Conservation (phyloP, 1,139 yeast species). For the Geotrichum phurueaensis region DNA sequence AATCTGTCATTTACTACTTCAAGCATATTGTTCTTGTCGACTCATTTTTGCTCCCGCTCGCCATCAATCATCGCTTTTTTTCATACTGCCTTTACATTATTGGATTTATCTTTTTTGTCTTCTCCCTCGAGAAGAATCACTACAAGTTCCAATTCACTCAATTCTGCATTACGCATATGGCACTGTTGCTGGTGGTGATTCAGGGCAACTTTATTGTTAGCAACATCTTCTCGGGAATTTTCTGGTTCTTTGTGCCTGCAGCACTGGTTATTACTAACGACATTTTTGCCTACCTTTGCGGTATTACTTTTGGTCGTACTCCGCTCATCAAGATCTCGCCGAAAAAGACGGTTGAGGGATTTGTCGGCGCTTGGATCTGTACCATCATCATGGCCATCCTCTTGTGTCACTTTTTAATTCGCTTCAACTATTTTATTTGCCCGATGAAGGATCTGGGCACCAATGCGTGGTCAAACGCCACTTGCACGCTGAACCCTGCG, state of each 20-base stretch:
- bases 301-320: slow-evolving; percentile 91
- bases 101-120: slow-evolving; percentile 87
- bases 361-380: slow-evolving; percentile 95
- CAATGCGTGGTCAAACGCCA: slow-evolving; percentile 54
- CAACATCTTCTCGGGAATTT: slow-evolving; percentile 81
- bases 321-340: slow-evolving; percentile 92
- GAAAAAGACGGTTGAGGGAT: slow-evolving; percentile 95
- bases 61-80: slow-evolving; percentile 72
- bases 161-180: slow-evolving; percentile 91
- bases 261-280: slow-evolving; percentile 90
- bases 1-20: slow-evolving; percentile 63
- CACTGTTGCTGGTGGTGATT: slow-evolving; percentile 78
- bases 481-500: slow-evolving; percentile 82
- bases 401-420: slow-evolving; percentile 58
- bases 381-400: slow-evolving; percentile 71
- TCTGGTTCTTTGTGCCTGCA: slow-evolving; percentile 92
- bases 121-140: slow-evolving; percentile 82
- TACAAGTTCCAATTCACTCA: slow-evolving; percentile 91
- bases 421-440: slow-evolving; percentile 74
- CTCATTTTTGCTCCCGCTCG: slow-evolving; percentile 41
- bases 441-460: slow-evolving; percentile 67
- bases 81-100: slow-evolving; percentile 78
- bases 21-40: slow-evolving; percentile 43
- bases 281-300: slow-evolving; percentile 93
- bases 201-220: slow-evolving; percentile 92